Evolutionary conservation across 2,329 filamentous ascomycete genomes (phyloP).

Genomic region (Davidsoniella neocaledoniae): DNA sequence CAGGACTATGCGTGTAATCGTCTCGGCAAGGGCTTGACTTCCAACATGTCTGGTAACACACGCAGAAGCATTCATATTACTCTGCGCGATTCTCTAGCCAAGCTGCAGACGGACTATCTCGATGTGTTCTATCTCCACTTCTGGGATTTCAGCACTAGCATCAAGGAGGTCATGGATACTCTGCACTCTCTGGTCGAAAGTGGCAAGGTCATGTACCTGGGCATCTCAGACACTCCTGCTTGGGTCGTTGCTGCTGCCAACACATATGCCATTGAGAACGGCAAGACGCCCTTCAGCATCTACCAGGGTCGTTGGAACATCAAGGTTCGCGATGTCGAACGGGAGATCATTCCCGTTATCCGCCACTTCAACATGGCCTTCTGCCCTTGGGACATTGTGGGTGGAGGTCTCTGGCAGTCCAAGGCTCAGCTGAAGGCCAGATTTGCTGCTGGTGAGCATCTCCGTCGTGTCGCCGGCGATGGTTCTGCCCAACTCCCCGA

Average conservation of each 20-base stretch:
- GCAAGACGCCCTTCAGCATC: constrained; percentile 22
- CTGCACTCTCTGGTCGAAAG: constrained; percentile 25
- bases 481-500: constrained; percentile 26
- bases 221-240: constrained; percentile 24
- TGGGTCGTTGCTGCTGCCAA: constrained; percentile 25
- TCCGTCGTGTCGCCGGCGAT: constrained; percentile 16
- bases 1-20: constrained; percentile 26
- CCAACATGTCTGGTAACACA: constrained; percentile 29
- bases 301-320: constrained; percentile 26
- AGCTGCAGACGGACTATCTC: constrained; percentile 28
- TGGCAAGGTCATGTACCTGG: constrained; percentile 27
- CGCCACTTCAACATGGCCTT: constrained; percentile 31
- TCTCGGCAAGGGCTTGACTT: constrained; percentile 21
- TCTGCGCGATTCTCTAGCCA: constrained; percentile 26
- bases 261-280: constrained; percentile 21
- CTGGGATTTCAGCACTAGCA: constrained; percentile 27
- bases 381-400: constrained; percentile 42
- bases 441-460: constrained; percentile 23
- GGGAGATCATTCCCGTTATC: constrained; percentile 27
- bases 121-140: constrained; percentile 30
- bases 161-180: constrained; percentile 27
- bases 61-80: constrained; percentile 25
- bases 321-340: constrained; percentile 22
- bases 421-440: constrained; percentile 20
- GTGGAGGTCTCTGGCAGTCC: constrained; percentile 33